Evolutionary conservation across 495 filamentous ascomycete genomes (phyloP), one percentile per base, ranked within the genome.

Genomic region (Neurospora sp.): DNA sequence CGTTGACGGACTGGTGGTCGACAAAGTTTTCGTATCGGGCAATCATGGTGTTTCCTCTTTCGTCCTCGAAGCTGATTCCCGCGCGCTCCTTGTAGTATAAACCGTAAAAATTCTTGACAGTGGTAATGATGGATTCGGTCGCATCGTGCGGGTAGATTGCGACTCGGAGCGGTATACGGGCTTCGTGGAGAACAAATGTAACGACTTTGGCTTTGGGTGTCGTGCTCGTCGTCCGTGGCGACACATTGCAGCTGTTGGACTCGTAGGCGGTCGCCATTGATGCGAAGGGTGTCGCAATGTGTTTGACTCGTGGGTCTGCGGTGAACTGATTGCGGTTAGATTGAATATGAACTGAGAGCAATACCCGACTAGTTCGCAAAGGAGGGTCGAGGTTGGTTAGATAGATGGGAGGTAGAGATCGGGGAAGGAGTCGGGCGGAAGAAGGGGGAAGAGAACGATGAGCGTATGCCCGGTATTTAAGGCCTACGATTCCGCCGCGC

Each of bases 91-190:
- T 88, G 74, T 89, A 86, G 76, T 96, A 96, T 75, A 98, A 88
- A 45, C 94, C 96, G 80, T 96, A 97, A 84, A 98, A 97, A 83
- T 97, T 97, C 84, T 96, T 98, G 71, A 98, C 94, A 5, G 96
- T 98, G 4, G 93, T 92, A 71, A 97, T 91, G 81, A 99, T 98
- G 35, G 93, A 97, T 74, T 97, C 94, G 6, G 96, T 99, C 65
- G 91, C 91, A 84, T 99, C 96, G 82, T 97, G 93, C 27, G 92
- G 92, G 75, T 88, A 94, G 68, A 99, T 98, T 69, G 93, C 90
- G 40, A 99, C 94, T 76, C 93, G 89, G 87, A 98, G 91, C 14
- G 96, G 95, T 70, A 96, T 87, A 74, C 94, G 89, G 75, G 91
- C 93, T 73, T 89, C 88, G 73, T 90, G 87, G 37, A 98, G 87